Conservation (phyloP, 2,329 filamentous ascomycete species). For the Exophiala phaeomuriformis region DNA sequence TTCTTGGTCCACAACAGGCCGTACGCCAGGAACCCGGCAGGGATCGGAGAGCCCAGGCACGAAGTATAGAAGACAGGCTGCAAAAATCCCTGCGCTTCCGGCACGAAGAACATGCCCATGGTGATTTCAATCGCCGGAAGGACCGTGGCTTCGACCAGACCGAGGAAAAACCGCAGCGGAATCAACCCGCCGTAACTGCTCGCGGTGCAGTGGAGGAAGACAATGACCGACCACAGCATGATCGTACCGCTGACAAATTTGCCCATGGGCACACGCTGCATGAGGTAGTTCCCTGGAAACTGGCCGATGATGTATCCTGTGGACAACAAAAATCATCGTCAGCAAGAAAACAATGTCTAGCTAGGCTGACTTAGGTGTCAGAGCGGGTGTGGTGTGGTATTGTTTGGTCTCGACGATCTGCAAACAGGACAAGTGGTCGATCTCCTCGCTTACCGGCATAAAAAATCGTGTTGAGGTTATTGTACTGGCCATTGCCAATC, state of each 20-base stretch:
- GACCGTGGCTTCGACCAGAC: conserved; percentile 50
- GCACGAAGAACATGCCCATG: conserved; percentile 39
- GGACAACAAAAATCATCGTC: conserved; percentile 6
- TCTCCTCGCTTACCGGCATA: conserved; percentile 33
- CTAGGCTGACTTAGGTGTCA: not conserved
- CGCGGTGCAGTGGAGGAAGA: conserved; percentile 35
- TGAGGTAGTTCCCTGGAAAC: conserved; percentile 37
- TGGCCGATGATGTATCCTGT: conserved; percentile 35
- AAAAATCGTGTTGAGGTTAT: conserved; percentile 39
- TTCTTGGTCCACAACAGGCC: conserved; percentile 35
- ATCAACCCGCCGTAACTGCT: conserved; percentile 43
- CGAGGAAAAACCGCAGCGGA: conserved; percentile 47
- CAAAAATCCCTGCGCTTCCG: conserved; percentile 32
- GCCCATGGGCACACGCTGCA: conserved; percentile 37
- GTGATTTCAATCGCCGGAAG: conserved; percentile 44
- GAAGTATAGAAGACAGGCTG: conserved; percentile 35
- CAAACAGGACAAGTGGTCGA: conserved; percentile 1
- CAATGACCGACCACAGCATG: conserved; percentile 34
- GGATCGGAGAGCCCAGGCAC: conserved; percentile 36
- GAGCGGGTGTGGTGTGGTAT: too few relatives aligned
- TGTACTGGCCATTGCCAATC: conserved; percentile 35
- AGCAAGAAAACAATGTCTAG: not conserved
- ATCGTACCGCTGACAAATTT: conserved; percentile 30
- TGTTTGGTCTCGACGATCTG: not conserved
- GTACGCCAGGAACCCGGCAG: conserved; percentile 37